Conservation (phyloP, 2,329 filamentous ascomycete genomes). For the Colletotrichum sp. region DNA sequence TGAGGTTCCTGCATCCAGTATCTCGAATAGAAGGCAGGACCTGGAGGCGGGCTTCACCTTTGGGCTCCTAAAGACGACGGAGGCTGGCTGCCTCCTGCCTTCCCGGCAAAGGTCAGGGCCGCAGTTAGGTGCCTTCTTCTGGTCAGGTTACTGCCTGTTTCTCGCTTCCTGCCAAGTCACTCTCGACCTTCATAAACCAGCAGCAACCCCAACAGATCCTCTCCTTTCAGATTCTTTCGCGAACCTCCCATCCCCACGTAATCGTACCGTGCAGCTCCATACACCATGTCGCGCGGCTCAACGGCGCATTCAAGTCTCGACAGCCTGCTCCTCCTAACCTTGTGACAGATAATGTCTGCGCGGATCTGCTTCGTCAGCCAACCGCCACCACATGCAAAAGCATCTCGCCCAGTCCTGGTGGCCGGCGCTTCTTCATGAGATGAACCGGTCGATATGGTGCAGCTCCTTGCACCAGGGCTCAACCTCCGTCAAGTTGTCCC, state of each 20-base stretch:
- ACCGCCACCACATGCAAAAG: neutral
- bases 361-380: neutral
- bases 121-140: neutral
- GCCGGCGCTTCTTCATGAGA: neutral
- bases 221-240: neutral
- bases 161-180: neutral
- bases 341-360: neutral
- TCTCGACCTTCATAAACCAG: neutral
- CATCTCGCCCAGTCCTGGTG: neutral
- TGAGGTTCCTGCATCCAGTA: neutral
- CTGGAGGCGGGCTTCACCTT: no score
- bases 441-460: neutral
- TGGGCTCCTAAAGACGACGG: neutral
- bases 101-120: neutral
- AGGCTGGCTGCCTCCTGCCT: neutral
- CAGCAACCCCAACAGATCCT: neutral
- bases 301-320: neutral
- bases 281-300: neutral
- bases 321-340: neutral
- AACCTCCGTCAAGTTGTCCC: neutral
- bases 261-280: neutral
- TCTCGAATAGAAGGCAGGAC: neutral
- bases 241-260: neutral
- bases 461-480: neutral
- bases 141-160: neutral